Base-by-base conservation (phyloP, 257 asterid genomes). In the Prunella vulgaris region DNA sequence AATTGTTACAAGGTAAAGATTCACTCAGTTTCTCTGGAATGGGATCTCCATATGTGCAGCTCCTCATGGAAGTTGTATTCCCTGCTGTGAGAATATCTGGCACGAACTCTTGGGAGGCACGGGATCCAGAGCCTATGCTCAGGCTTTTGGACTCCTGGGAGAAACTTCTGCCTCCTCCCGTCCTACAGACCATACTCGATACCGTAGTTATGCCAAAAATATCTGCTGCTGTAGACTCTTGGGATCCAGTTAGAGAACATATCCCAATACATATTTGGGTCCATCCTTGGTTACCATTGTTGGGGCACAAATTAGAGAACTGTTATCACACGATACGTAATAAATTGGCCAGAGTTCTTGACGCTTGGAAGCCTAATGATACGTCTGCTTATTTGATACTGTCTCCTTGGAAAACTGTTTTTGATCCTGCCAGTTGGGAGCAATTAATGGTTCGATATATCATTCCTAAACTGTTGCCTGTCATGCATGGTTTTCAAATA, bases 21-120 rank as follows among this genome's bases (percentile, higher is more conserved):
- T 67, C 76, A 24, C 69, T 60, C 57, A 75, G 44, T 44, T 63
- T 84, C 64, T 82, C 92, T 32, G 79, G 77, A 64, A 25, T 81
- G 1, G 83, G 88, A 40, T 86, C 98, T 25, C 90, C 96, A 5
- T 93, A 90, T 64, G 68, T 80, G 49, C 96, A 88, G 81, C 88
- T 90, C 37, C 88, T 93, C 24, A 87, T 84, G 97, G 96, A 93
- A 83, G 97, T 88, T 75, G 90, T 93, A 10, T 87, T 83, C 68
- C 97, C 99, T 53, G 99, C 96, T 0, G 90, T 93, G 75, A 88
- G 98, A 77, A 90, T 93, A 75, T 90, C 91, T 30, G 96, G 97
- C 40, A 90, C 94, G 68, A 88, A 90, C 54, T 87, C 92, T 32
- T 93, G 97, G 97, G 93, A 87, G 71, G 94, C 97, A 58, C 80